Conservation (phyloP, 176 grass and related monocot species). For the Stipa capillata region DNA sequence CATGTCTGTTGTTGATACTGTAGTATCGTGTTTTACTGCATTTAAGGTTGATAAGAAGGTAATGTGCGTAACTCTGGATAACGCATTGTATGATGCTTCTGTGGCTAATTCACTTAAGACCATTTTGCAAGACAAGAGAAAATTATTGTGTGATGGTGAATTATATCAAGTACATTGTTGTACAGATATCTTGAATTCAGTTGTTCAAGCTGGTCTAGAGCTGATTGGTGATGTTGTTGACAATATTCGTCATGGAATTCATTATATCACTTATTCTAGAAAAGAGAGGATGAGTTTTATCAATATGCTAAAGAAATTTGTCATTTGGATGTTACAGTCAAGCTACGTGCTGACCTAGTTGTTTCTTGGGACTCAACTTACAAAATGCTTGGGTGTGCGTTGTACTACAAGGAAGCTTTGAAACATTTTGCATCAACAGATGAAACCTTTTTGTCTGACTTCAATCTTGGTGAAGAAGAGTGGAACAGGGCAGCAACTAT, state of each 20-base stretch:
- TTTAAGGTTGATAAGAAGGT: constrained; percentile 14
- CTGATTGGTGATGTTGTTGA: constrained; percentile 12
- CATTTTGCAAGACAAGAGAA: neutral
- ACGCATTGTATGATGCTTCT: constrained; percentile 1
- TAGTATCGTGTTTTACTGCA: neutral
- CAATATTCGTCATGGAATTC: constrained; percentile 18
- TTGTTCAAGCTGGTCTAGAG: neutral
- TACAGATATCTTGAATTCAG: neutral
- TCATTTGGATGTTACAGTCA: constrained; percentile 15
- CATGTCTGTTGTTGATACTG: neutral
- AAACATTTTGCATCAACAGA: constrained; percentile 19
- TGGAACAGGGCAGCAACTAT: constrained; percentile 1
- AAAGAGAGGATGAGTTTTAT: neutral
- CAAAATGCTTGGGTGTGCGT: constrained; percentile 10
- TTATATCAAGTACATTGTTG: constrained; percentile 8
- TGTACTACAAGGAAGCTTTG: constrained; percentile 15
- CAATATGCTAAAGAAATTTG: neutral
- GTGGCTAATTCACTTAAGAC: constrained; percentile 17
- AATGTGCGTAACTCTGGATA: constrained; percentile 26
- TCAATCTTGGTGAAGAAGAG: constrained; percentile 6
- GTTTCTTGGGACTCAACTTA: constrained; percentile 21
- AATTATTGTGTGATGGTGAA: constrained; percentile 18
- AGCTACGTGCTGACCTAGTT: neutral
- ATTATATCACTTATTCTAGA: neutral
- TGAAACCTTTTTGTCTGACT: neutral